Conservation (phyloP, 805 yeast genomes). For the Monosporozyma siamensis region DNA sequence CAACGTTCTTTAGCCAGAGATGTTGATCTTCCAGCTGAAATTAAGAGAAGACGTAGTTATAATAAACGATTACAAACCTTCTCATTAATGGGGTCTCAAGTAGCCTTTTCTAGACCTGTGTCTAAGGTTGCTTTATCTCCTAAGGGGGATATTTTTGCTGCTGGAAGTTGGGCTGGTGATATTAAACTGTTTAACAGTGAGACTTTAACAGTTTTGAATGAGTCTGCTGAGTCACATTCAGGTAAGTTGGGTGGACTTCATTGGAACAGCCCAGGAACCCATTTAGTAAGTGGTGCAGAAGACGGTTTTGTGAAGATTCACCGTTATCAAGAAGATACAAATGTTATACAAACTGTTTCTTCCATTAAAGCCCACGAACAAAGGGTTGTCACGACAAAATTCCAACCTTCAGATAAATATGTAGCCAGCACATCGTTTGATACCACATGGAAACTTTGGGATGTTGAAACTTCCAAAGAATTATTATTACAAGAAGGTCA, state of each 20-base stretch:
- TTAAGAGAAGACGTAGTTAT: conserved; percentile 39
- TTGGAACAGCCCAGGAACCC: conserved; percentile 39
- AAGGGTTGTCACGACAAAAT: conserved; percentile 51
- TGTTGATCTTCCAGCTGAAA: conserved; percentile 34
- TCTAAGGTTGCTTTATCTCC: conserved; percentile 45
- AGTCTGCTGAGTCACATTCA: conserved; percentile 27
- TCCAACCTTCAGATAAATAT: conserved; percentile 54
- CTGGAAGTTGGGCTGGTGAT: conserved; percentile 82
- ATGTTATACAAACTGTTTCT: conserved; percentile 15
- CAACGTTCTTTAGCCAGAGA: conserved; percentile 27
- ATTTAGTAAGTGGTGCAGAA: conserved; percentile 38
- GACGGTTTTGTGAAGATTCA: conserved; percentile 36
- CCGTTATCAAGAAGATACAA: conserved; percentile 14
- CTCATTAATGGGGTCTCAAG: conserved; percentile 57
- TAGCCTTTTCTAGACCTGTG: conserved; percentile 60
- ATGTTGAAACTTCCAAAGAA: conserved; percentile 40
- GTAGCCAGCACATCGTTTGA: conserved; percentile 73
- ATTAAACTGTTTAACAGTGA: conserved; percentile 40
- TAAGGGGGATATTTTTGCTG: conserved; percentile 32
- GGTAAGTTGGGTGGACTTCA: conserved; percentile 67
- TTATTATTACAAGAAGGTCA: conserved; percentile 80
- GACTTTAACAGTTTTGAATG: conserved; percentile 27
- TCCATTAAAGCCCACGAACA: conserved; percentile 37
- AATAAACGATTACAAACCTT: conserved; percentile 29
- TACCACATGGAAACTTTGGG: conserved; percentile 86